Evolutionary conservation across 768 basidiomycete species (phyloP), one percentile per base, ranked within the genome.

Genomic region (Suillus clintonianus): DNA sequence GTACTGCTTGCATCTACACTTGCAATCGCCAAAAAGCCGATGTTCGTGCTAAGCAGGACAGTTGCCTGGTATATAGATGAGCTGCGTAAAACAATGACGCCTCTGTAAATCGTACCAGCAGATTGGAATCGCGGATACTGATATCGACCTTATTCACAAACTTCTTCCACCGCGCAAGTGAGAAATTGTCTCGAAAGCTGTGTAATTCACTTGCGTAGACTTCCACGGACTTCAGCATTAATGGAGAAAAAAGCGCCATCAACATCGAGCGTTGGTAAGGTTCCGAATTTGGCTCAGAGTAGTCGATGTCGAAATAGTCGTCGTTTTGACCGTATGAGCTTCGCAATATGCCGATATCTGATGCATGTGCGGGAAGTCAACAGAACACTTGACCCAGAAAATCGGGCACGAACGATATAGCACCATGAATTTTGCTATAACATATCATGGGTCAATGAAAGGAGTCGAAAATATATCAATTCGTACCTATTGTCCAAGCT

Each of bases 51-150:
- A n/a, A 75, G 50, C 5, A 75, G 69, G 27, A 75, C 74, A 5
- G 74, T 75, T 0, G 75, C 74, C 74, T 75, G 22, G 37, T 30
- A 15, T 37, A 51, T 7, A 37, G 22, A 36, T 41, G 19, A 53
- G 30, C 51, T n/a, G 5, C 11, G 32, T 34, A 13, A 32, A 50
- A 34, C 3, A 32, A 34, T 34, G 19, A 19, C 11, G 3, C 11
- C 51, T 53, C 30, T 36, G 32, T 45, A 17, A 4, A 45, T 57
- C 50, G 57, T 65, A 73, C 74, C 67, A 75, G 62, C 37, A 75
- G 53, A 45, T 75, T 75, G 37, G 74, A 75, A 42, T 75, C 74
- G 15, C 74, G 71, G 24, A 75, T 72, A n/a, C 74, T 75, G 24
- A 64, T 65, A 61, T 75, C 75, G 0, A 75, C 74, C 45, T 75